These are phyloP conservation scores for Soucietia sequanensis DNA, from an alignment of 805 yeast species.

Conservation along the genomic window DNA sequence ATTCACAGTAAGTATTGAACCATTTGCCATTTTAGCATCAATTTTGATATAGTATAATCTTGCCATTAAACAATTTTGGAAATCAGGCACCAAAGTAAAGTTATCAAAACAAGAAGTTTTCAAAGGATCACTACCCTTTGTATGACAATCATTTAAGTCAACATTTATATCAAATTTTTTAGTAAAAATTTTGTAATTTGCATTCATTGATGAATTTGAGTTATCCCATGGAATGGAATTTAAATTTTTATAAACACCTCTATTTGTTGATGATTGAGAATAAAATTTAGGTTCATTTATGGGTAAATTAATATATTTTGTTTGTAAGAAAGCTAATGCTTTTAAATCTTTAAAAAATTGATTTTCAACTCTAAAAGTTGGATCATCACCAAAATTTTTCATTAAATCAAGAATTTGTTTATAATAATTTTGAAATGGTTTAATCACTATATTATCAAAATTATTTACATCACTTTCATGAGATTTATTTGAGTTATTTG, in stretches of 20 bases:
- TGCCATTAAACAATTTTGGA: slow-evolving; percentile 36
- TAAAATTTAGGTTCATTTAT: slow-evolving; percentile 17
- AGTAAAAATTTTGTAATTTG: slow-evolving; percentile 18
- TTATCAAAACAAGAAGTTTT: slow-evolving; percentile 22
- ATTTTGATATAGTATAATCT: slow-evolving; percentile 36
- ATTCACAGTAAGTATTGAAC: slow-evolving; percentile 29
- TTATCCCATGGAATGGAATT: slow-evolving; percentile 30
- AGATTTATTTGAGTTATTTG: slow-evolving; percentile 6
- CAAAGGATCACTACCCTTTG: slow-evolving; percentile 23
- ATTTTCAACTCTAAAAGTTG: slow-evolving; percentile 31
- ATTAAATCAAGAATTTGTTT: slow-evolving; percentile 26
- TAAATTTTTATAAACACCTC: slow-evolving; percentile 21
- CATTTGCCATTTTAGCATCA: slow-evolving; percentile 26
- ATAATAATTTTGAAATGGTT: slow-evolving; percentile 25
- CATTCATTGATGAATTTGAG: slow-evolving; percentile 6
- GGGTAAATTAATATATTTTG: slow-evolving; percentile 33
- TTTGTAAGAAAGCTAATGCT: slow-evolving; percentile 29
- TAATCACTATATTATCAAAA: slow-evolving; percentile 33
- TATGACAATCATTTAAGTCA: slow-evolving; percentile 26
- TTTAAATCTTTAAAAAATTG: slow-evolving; percentile 35
- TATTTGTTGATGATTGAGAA: slow-evolving; percentile 10
- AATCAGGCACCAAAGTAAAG: slow-evolving; percentile 37
- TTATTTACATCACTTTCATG: slow-evolving; percentile 19
- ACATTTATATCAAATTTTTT: slow-evolving; percentile 29
- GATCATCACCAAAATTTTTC: slow-evolving; percentile 32